Conservation (phyloP, 352 stramenopile genomes). For the Peronospora destructor region DNA sequence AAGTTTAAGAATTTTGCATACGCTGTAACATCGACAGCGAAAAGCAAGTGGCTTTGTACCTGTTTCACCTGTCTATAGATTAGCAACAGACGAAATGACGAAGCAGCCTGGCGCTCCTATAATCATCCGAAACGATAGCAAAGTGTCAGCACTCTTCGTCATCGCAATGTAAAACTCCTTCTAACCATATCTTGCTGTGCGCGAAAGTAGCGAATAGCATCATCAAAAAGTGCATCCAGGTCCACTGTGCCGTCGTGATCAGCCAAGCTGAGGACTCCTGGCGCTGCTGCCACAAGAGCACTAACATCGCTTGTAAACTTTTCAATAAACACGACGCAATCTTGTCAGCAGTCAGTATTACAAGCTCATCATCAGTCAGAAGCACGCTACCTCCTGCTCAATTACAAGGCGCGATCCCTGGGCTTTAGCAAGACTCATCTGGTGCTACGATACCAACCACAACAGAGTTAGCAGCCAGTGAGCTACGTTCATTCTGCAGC, state of each 20-base stretch:
- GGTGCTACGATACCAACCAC: conserved; percentile 25
- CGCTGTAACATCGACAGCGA: not conserved
- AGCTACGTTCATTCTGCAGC: not conserved
- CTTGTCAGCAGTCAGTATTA: too few species aligned
- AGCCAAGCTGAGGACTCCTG: conserved; percentile 8
- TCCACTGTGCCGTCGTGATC: conserved; percentile 11
- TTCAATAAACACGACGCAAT: not conserved
- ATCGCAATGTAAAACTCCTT: not conserved
- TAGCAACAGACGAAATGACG: conserved; percentile 28
- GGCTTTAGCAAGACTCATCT: conserved; percentile 31
- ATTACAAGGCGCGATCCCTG: conserved; percentile 23
- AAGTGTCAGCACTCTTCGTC: conserved; percentile 2
- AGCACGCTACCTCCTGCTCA: conserved; percentile 27
- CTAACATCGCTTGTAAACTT: conserved; percentile 37
- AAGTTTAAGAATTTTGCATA: not conserved
- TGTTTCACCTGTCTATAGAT: conserved; percentile 28
- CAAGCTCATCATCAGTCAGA: too few species aligned
- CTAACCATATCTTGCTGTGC: conserved; percentile 20
- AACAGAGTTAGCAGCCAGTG: conserved; percentile 4
- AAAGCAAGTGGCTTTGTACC: conserved; percentile 12
- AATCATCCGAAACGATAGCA: not conserved
- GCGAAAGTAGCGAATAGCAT: conserved; percentile 29
- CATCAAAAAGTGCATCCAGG: conserved; percentile 32
- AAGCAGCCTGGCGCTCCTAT: conserved; percentile 14
- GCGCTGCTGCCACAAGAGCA: conserved; percentile 22